These are phyloP conservation scores for Seiridium unicorne DNA, from an alignment of 2,329 filamentous ascomycete species.

Conservation along the genomic window DNA sequence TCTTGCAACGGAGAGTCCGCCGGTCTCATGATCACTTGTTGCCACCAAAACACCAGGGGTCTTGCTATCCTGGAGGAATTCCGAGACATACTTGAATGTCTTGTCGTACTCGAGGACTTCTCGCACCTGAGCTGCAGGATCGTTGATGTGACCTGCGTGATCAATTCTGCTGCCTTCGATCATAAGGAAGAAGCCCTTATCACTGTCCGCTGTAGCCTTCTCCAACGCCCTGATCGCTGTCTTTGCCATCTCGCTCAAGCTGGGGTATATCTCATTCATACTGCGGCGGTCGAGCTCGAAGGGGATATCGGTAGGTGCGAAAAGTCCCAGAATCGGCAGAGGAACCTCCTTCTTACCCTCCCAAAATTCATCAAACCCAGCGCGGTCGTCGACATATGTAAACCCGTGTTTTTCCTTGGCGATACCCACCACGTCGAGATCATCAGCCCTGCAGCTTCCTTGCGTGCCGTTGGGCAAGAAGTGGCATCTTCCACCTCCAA, in stretches of 20 bases:
- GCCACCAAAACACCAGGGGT: constrained; percentile 79
- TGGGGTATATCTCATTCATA: constrained; percentile 78
- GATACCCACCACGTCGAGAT: constrained; percentile 69
- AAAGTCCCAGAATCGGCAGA: constrained; percentile 84
- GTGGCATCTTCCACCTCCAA: constrained; percentile 90
- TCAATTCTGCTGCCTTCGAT: constrained; percentile 96
- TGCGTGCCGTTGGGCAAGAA: constrained; percentile 81
- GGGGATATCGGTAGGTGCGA: constrained; percentile 79
- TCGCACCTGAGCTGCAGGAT: constrained; percentile 79
- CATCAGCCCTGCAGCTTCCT: constrained; percentile 80
- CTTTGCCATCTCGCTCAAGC: constrained; percentile 85
- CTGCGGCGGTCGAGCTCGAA: constrained; percentile 89
- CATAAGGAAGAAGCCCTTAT: constrained; percentile 98
- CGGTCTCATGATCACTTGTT: constrained; percentile 96
- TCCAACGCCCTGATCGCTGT: constrained; percentile 79
- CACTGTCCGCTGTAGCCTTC: constrained; percentile 76
- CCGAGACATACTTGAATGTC: constrained; percentile 76
- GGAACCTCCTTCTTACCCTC: constrained; percentile 61
- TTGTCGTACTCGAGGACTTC: constrained; percentile 96
- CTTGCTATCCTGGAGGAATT: constrained; percentile 75
- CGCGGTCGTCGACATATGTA: constrained; percentile 70
- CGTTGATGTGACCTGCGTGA: constrained; percentile 85
- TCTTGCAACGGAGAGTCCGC: constrained; percentile 78
- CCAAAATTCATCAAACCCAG: constrained; percentile 73
- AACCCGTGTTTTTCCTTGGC: constrained; percentile 77